Conservation (phyloP, 2,329 filamentous ascomycete genomes). For the Exophiala mesophila region DNA sequence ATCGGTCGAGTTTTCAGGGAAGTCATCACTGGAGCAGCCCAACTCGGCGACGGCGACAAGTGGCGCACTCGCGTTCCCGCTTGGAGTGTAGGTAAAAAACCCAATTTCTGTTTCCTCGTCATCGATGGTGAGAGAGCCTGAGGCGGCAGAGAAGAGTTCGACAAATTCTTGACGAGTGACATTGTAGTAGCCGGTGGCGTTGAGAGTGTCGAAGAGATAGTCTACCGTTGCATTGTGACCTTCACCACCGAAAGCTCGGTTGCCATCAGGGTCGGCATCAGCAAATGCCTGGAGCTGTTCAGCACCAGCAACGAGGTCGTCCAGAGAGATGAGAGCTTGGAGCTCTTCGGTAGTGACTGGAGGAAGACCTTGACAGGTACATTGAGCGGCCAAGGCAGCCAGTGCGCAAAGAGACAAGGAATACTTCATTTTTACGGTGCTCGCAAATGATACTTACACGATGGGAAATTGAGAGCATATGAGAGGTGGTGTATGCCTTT, state of each 20-base stretch:
- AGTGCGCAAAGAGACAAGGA: background rate
- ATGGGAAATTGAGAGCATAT: too few species aligned
- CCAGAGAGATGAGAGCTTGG: constrained; percentile 21
- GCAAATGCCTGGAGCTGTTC: constrained; percentile 25
- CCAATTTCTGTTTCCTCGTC: constrained; percentile 52
- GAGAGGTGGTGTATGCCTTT: too few species aligned
- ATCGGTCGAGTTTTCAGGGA: constrained; percentile 59
- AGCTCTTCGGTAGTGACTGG: constrained; percentile 20
- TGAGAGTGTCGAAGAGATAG: constrained; percentile 56
- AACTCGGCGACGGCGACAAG: constrained; percentile 57
- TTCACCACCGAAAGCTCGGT: constrained; percentile 27
- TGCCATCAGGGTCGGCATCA: constrained; percentile 23
- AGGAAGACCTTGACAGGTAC: background rate
- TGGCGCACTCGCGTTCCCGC: constrained; percentile 50
- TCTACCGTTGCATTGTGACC: constrained; percentile 61
- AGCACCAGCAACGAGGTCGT: constrained; percentile 22
- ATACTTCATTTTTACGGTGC: background rate
- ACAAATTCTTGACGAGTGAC: constrained; percentile 55
- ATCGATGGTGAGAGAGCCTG: constrained; percentile 41
- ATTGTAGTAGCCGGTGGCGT: constrained; percentile 35
- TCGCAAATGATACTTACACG: too few species aligned
- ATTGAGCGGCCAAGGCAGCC: constrained; percentile 1
- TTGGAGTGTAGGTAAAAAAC: constrained; percentile 63
- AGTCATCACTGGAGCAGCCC: constrained; percentile 54
- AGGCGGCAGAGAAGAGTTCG: constrained; percentile 29